These are phyloP conservation scores for Cladobotryum mycophilum DNA, from an alignment of 2,329 filamentous ascomycete species.

Conservation along the genomic window DNA sequence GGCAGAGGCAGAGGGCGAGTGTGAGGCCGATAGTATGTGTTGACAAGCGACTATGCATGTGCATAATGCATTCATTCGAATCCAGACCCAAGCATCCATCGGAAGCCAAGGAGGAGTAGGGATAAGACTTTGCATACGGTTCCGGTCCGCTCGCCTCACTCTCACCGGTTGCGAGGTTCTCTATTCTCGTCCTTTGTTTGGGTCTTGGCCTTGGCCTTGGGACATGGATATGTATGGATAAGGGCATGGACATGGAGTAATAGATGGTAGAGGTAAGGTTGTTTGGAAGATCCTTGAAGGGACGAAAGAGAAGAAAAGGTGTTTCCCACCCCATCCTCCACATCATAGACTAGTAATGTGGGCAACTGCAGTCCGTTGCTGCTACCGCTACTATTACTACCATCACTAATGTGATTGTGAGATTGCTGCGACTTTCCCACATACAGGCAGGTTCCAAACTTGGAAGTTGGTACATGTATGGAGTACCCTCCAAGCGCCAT, in stretches of 20 bases:
- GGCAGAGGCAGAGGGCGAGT: neutral
- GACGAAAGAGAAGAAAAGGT: too few relatives aligned
- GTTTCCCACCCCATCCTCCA: too few relatives aligned
- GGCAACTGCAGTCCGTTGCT: too few relatives aligned
- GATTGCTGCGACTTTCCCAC: too few relatives aligned
- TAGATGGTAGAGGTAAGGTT: neutral
- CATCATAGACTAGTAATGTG: too few relatives aligned
- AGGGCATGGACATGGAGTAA: neutral
- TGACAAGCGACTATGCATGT: neutral
- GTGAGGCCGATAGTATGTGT: neutral
- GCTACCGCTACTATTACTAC: too few relatives aligned
- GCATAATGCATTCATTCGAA: neutral
- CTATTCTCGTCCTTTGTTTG: neutral
- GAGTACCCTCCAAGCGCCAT: neutral
- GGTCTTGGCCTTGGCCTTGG: neutral
- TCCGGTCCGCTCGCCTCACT: neutral
- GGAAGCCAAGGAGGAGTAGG: neutral
- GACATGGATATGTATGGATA: neutral
- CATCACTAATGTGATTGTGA: too few relatives aligned
- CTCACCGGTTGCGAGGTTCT: neutral
- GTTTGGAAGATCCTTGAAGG: too few relatives aligned
- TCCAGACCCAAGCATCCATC: neutral
- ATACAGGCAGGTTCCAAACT: neutral
- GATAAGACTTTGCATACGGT: neutral
- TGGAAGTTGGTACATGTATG: neutral